These are phyloP conservation scores for Castanea crenata DNA, from an alignment of 306 rosid species.

Conservation along the genomic window DNA sequence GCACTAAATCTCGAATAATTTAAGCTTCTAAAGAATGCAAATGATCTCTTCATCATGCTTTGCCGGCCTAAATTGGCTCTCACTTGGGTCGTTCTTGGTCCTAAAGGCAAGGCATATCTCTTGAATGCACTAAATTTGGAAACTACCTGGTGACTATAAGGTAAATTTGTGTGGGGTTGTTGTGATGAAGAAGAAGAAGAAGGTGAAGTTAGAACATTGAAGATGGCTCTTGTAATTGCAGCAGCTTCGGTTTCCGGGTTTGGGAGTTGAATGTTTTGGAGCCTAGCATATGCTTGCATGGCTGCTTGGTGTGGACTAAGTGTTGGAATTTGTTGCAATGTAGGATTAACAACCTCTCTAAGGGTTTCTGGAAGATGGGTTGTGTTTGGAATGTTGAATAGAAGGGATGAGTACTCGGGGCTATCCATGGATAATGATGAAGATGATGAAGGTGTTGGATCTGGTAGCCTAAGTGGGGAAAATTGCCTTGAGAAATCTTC, in stretches of 20 bases:
- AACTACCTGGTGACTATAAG: conserved; percentile 18
- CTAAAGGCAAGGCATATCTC: conserved; percentile 28
- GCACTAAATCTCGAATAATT: conserved; percentile 45
- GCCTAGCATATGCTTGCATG: conserved; percentile 44
- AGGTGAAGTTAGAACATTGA: conserved; percentile 46
- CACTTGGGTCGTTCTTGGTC: conserved; percentile 16
- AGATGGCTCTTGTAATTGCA: conserved; percentile 59
- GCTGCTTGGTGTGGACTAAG: conserved; percentile 39
- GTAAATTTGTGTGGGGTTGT: conserved; percentile 16
- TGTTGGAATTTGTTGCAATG: conserved; percentile 28
- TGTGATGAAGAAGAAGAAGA: conserved; percentile 30
- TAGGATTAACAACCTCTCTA: conserved; percentile 21
- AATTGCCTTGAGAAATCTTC: conserved; percentile 40
- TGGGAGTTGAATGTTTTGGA: conserved; percentile 37
- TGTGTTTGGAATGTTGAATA: conserved; percentile 49
- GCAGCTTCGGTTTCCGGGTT: conserved; percentile 46
- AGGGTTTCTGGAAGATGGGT: conserved; percentile 31
- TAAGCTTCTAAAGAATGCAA: conserved; percentile 49
- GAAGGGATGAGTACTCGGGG: conserved; percentile 68
- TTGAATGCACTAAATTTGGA: conserved; percentile 55
- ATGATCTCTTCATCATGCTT: conserved; percentile 57
- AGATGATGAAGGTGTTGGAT: conserved; percentile 64
- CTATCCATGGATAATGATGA: conserved; percentile 80
- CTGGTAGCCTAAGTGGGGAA: conserved; percentile 20
- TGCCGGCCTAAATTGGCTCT: conserved; percentile 28